Evolutionary conservation across 495 filamentous ascomycete genomes (phyloP).

Genomic region (Talaromyces proteolyticus): DNA sequence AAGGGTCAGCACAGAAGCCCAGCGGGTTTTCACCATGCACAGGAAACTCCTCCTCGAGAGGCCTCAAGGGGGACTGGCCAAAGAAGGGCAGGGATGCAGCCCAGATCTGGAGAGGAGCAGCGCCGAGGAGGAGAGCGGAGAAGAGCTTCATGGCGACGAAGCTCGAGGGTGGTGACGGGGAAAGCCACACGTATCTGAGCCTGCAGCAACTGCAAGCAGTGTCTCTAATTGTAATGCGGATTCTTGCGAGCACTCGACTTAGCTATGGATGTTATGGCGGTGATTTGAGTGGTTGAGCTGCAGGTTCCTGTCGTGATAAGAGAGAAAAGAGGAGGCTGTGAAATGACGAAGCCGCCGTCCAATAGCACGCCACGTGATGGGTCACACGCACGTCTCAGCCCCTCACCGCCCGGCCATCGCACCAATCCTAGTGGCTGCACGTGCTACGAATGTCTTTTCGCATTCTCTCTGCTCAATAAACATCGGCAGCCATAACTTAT

Average conservation of each 20-base stretch:
- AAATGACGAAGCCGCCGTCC: conserved; percentile 2
- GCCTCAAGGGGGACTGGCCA: conserved; percentile 23
- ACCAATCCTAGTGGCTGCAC: too few species aligned
- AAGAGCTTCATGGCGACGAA: conserved; percentile 41
- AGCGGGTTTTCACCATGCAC: conserved; percentile 40
- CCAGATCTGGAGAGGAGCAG: conserved; percentile 26
- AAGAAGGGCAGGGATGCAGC: conserved; percentile 24
- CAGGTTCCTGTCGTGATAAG: not conserved
- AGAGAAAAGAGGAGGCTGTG: not conserved
- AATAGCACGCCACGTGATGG: conserved; percentile 6
- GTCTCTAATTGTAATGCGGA: too few species aligned
- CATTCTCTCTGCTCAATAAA: too few species aligned
- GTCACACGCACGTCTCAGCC: not conserved
- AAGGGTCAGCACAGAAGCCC: conserved; percentile 61
- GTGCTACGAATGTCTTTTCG: too few species aligned
- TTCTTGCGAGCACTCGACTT: too few species aligned
- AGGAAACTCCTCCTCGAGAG: conserved; percentile 10
- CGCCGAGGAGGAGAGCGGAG: conserved; percentile 25
- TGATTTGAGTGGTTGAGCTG: not conserved
- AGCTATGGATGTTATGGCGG: too few species aligned
- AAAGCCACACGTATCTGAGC: too few species aligned
- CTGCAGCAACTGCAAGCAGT: too few species aligned
- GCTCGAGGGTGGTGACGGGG: not conserved
- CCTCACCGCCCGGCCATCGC: conserved; percentile 3
- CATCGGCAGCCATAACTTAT: too few species aligned